phyloP scores from a whole-genome alignment of 1,139 yeast genomes.

The Debaryomyces udenii region DNA sequence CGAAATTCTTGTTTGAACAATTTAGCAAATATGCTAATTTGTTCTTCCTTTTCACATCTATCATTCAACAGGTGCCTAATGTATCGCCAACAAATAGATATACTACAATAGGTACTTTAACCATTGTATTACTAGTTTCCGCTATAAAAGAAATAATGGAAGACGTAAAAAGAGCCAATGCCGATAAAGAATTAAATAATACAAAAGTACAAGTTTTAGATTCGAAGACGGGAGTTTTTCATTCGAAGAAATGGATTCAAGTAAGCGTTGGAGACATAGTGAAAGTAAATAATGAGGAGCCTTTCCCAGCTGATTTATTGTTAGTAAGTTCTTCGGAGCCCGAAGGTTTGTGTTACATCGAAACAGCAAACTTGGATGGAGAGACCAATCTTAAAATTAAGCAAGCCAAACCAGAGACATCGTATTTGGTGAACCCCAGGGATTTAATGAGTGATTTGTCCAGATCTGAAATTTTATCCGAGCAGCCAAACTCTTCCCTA shows the following conservation, averaged over 20 bases:
- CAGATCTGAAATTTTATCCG: conserved; percentile 61
- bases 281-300: conserved; percentile 80
- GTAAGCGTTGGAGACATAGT: conserved; percentile 92
- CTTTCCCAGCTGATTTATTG: conserved; percentile 92
- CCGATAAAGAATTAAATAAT: conserved; percentile 87
- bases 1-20: conserved; percentile 94
- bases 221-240: conserved; percentile 60
- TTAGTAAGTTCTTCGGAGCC: conserved; percentile 93
- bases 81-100: conserved; percentile 96
- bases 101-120: conserved; percentile 90
- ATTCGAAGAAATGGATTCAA: conserved; percentile 77
- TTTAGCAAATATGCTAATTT: conserved; percentile 96
- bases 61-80: conserved; percentile 94
- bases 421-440: conserved; percentile 68
- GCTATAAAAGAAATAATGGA: conserved; percentile 91
- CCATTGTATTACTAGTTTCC: conserved; percentile 83
- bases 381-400: conserved; percentile 96
- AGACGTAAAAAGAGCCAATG: conserved; percentile 84
- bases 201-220: conserved; percentile 76
- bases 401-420: conserved; percentile 81
- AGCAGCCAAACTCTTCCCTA: conserved; percentile 91
- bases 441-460: conserved; percentile 50
- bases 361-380: conserved; percentile 96
- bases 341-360: conserved; percentile 95
- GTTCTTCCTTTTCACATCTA: conserved; percentile 89